Evolutionary conservation across 2,329 filamentous ascomycete genomes (phyloP).

Genomic region (Cladosporium sp.): DNA sequence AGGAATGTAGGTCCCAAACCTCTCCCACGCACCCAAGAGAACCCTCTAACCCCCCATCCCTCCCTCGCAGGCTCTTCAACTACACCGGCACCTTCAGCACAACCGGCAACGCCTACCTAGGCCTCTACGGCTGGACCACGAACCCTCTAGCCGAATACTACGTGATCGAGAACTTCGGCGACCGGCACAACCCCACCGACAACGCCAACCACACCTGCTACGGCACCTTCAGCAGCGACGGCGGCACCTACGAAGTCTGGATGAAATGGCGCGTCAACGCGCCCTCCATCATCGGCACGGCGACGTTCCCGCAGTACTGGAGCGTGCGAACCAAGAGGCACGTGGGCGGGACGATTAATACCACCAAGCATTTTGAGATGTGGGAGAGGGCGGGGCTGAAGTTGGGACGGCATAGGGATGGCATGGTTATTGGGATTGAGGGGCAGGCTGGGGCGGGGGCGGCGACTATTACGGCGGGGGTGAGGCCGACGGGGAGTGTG

Average conservation of each 20-base stretch:
- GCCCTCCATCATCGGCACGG: constrained; percentile 37
- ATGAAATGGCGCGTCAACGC: constrained; percentile 38
- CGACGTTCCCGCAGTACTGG: constrained; percentile 45
- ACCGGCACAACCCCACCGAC: constrained; percentile 39
- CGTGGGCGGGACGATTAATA: constrained; percentile 23
- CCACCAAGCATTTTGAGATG: constrained; percentile 24
- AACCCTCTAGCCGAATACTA: constrained; percentile 55
- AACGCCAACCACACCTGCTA: constrained; percentile 42
- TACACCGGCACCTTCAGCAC: constrained; percentile 47
- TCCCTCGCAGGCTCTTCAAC: constrained; percentile 41
- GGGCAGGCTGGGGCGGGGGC: neutral
- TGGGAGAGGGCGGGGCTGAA: constrained; percentile 24
- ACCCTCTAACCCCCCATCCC: neutral
- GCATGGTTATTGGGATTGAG: constrained; percentile 8
- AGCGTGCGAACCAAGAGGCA: constrained; percentile 37
- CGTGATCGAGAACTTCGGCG: constrained; percentile 49
- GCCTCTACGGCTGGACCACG: constrained; percentile 55
- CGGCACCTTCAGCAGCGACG: constrained; percentile 50
- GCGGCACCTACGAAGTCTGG: constrained; percentile 51
- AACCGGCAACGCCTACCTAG: constrained; percentile 45
- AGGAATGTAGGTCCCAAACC: constrained; percentile 2
- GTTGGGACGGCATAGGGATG: constrained; percentile 22
- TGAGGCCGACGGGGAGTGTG: neutral
- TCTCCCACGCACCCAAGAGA: neutral
- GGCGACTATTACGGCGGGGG: constrained; percentile 6